Conservation (phyloP, 768 basidiomycete genomes). For the Leccinum variicolor region DNA sequence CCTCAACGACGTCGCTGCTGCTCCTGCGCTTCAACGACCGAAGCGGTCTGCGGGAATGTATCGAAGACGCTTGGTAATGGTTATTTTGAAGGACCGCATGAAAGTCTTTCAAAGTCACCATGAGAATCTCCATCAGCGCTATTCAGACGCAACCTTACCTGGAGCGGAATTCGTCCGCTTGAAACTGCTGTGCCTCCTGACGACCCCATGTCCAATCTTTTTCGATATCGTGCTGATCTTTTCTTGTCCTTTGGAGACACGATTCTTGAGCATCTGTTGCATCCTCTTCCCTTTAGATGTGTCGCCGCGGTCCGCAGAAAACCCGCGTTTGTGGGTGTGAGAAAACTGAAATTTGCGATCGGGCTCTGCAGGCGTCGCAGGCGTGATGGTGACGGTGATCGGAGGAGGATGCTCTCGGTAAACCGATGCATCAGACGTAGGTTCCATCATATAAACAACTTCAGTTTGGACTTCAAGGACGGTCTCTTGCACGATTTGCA, state of each 20-base stretch:
- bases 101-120: conserved; percentile 49
- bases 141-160: conserved; percentile 40
- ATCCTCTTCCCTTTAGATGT: conserved; percentile 67
- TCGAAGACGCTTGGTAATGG: conserved; percentile 75
- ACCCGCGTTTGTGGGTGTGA: conserved; percentile 23
- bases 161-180: conserved; percentile 67
- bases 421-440: not conserved
- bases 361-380: conserved; percentile 51
- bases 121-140: conserved; percentile 1
- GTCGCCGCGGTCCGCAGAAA: conserved; percentile 40
- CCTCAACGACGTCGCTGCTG: conserved; percentile 32
- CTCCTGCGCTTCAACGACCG: conserved; percentile 42
- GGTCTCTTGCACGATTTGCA: conserved; percentile 3
- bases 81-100: conserved; percentile 57
- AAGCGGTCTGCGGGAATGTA: conserved; percentile 71
- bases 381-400: conserved; percentile 60
- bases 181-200: conserved; percentile 49
- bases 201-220: conserved; percentile 72
- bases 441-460: conserved; percentile 1
- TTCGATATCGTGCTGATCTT: conserved; percentile 74
- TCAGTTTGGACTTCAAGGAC: conserved; percentile 10
- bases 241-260: conserved; percentile 69
- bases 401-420: conserved; percentile 22
- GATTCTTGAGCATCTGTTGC: conserved; percentile 69
- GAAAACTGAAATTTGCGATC: conserved; percentile 16